phyloP scores from a whole-genome alignment of 148 eudicot genomes.

The Rhododendron kiyosumense region DNA sequence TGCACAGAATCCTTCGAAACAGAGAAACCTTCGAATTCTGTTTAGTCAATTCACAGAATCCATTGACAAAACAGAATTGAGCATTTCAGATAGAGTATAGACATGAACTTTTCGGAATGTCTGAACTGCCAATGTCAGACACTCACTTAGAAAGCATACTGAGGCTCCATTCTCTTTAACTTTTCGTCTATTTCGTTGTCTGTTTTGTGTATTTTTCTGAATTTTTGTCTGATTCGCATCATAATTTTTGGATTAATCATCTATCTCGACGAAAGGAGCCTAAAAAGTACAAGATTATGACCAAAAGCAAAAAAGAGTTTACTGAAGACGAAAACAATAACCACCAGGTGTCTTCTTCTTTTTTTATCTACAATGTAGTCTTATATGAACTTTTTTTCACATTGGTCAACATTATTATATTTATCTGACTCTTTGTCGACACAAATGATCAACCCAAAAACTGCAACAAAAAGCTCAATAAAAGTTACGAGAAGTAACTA shows the following conservation, averaged over 20 bases:
- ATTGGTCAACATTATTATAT: too few species aligned
- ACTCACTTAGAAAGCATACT: neutral
- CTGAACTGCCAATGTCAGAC: neutral
- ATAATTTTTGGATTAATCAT: too few species aligned
- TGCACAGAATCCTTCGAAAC: neutral
- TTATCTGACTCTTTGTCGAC: neutral
- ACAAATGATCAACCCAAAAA: neutral
- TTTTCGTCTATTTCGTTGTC: too few species aligned
- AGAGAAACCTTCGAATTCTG: neutral
- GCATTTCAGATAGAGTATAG: neutral
- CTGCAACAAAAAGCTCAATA: neutral
- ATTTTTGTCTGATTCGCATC: neutral
- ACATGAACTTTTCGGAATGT: neutral
- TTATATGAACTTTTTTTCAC: neutral
- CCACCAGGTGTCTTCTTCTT: neutral
- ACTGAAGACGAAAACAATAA: neutral
- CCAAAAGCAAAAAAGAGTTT: neutral
- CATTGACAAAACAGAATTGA: neutral
- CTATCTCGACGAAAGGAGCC: neutral
- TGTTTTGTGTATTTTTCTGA: neutral
- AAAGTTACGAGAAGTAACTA: neutral
- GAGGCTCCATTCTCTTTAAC: neutral
- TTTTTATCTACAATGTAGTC: too few species aligned
- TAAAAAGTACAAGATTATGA: too few species aligned
- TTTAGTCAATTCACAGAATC: neutral